Base-by-base conservation (phyloP, 768 basidiomycete species). In the Calocybe indica region DNA sequence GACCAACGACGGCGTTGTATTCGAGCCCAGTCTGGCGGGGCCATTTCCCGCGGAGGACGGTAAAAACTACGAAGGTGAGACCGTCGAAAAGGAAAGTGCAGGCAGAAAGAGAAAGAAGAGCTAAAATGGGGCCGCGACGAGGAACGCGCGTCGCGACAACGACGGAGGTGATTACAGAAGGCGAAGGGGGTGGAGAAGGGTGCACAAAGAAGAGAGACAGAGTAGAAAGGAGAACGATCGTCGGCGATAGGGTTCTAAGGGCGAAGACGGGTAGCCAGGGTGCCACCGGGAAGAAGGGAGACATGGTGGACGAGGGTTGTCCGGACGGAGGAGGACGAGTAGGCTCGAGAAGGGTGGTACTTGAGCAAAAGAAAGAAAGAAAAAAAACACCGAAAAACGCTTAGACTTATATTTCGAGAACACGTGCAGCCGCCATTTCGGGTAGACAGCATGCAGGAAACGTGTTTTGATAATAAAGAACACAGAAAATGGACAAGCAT, bases 21-120 rank as follows among this genome's bases (percentile, higher is more conserved):
- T 85, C 84, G 37, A 86, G 73, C 15, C 82, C 87, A 6, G 82
- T 80, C 50, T 70, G 57, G 36, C 63, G 68, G 9, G 76, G 77
- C 88, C 91, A 92, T 7, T 70, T 51, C 55, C 82, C 80, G 54
- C 77, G 71, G 48, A 91, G 58, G 37, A 92, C 71, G 13, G 83
- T 76, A 58, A 73, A 77, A 5, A 78, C 67, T 37, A 86, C 79
- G 56, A 88, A 84, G 11, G 83, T 73, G 31, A 85, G 71, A 10
- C 89, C 92, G 59, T 95, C 91, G 30, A 81, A 65, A 43, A 94
- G 71, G 61, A 82, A 94, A 11, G 85, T 82, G 43, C 85, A 62
- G n/a, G 87, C 77, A 15, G 75, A 61, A 45, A 92, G 68, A 43
- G 85, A 79, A 40, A 94, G 73, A 51, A 90, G 69, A 37, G 74